These are phyloP conservation scores for Tilletia setariae DNA, from an alignment of 1,284 basidiomycete species.

Conservation along the genomic window DNA sequence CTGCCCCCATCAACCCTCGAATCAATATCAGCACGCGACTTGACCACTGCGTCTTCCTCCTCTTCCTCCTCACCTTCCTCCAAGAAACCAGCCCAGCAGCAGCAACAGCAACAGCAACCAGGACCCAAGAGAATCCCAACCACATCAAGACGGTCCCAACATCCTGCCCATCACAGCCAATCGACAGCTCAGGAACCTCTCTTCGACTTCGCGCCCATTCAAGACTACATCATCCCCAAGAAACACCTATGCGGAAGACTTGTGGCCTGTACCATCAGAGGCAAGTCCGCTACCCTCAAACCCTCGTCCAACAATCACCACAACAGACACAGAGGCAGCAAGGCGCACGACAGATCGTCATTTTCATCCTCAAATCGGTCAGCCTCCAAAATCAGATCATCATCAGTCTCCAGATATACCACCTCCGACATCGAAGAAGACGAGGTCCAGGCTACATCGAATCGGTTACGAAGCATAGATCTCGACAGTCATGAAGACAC, in stretches of 20 bases:
- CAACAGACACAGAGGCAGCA: background rate
- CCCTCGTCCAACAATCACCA: background rate
- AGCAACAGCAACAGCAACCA: background rate
- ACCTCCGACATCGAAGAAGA: slow-evolving; percentile 13
- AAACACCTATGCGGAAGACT: slow-evolving; percentile 81
- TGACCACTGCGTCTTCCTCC: too few relatives aligned
- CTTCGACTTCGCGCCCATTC: slow-evolving; percentile 87
- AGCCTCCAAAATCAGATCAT: background rate
- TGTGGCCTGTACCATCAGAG: slow-evolving; percentile 65
- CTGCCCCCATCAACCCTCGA: background rate
- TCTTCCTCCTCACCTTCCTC: too few relatives aligned
- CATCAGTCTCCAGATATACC: slow-evolving; percentile 3
- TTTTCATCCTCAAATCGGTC: slow-evolving; percentile 61
- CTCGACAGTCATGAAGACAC: background rate
- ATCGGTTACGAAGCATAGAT: background rate
- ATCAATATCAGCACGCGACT: background rate
- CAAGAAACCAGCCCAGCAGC: background rate
- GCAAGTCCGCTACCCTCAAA: background rate
- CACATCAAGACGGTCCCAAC: background rate
- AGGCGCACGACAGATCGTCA: slow-evolving; percentile 68
- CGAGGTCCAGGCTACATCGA: background rate
- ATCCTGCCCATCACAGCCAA: slow-evolving; percentile 18
- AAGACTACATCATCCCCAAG: slow-evolving; percentile 89
- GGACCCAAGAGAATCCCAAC: too few relatives aligned
- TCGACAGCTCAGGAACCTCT: slow-evolving; percentile 56